A percentile compares a stretch with the other conserved stretches of the same genome.
phyloP scores from a whole-genome alignment of 208 protist genomes.

The Leishmania tarentolae region DNA sequence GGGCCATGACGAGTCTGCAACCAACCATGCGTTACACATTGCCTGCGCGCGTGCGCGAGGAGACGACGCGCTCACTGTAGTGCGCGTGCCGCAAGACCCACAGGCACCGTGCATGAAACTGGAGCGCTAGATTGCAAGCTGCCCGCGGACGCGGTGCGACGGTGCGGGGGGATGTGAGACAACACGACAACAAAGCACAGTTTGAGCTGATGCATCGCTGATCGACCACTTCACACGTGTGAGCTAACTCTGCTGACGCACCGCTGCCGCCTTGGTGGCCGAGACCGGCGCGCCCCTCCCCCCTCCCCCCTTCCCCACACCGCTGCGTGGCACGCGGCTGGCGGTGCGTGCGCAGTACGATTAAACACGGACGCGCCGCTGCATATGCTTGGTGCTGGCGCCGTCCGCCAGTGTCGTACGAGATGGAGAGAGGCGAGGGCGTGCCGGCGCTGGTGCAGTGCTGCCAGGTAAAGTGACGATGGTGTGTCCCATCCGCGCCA shows the following conservation, averaged over 20 bases:
- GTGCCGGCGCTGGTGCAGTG: slow-evolving; percentile 13
- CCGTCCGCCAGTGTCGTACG: slow-evolving; percentile 29
- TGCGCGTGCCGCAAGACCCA: slow-evolving; percentile 23
- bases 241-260: slow-evolving; percentile 20
- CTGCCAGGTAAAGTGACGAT: slow-evolving; percentile 22
- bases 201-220: too few relatives aligned
- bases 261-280: neutral
- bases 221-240: too few relatives aligned
- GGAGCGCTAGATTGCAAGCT: slow-evolving; percentile 14
- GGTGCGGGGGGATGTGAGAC: slow-evolving; percentile 20
- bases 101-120: slow-evolving; percentile 28
- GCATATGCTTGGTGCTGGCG: slow-evolving; percentile 22
- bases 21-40: slow-evolving; percentile 27
- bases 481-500: slow-evolving; percentile 20
- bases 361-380: slow-evolving; percentile 28
- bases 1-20: slow-evolving; percentile 33
- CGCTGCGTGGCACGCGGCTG: neutral
- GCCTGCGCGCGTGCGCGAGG: neutral
- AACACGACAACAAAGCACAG: too few relatives aligned
- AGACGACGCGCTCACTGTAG: slow-evolving; percentile 16
- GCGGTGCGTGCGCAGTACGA: slow-evolving; percentile 11
- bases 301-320: too few relatives aligned
- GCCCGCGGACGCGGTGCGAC: neutral
- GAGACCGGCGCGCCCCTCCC: neutral
- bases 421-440: slow-evolving; percentile 1